Evolutionary conservation across 2,329 filamentous ascomycete species (phyloP), one percentile per base, ranked within the genome.

Genomic region (Cladosporium cucumerinum): DNA sequence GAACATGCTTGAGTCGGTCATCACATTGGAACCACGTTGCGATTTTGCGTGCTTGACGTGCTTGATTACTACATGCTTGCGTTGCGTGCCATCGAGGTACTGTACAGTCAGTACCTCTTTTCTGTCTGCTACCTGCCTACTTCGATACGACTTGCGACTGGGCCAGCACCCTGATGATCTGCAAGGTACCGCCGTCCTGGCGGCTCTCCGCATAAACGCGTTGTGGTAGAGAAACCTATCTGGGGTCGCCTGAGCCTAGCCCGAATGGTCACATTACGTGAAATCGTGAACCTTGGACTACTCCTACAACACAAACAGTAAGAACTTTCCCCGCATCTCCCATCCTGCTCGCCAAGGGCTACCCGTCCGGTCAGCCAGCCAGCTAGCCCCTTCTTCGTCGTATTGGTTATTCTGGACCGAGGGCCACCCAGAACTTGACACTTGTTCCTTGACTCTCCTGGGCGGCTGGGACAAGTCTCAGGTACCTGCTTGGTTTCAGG

Each of bases 291-390:
- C 51, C 51, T 54, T 54, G 51, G 36, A 18, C 36, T 43, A 8
- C 51, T 54, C 16, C 25, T 21, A 23, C 49, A 52, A 52, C 26
- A 25, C 26, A 8, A 52, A 34, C 36, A 30, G 12, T 32, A 46
- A 59, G 57, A 59, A 59, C 57, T 32, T 61, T 61, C 59, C 59
- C 59, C 59, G 59, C 59, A 61, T 52, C 23, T 25, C 26, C 51
- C 39, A 23, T 46, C 39, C 39, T 46, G 39, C 39, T 12, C 26
- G 36, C 57, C 57, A 60, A 60, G 36, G 25, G 43, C 26, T 23
- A 23, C 57, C 57, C n/a, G 18, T 48, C 55, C 18, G 16, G 23
- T 52, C 49, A 52, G 51, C 28, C 25, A 21, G 30, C 52, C 14
- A 25, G 23, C 28, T 23, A 51, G 49, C 26, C 23, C 58, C 46